A percentile compares a stretch with the other conserved stretches of the same genome.
These are phyloP conservation scores for Claviceps quebecensis DNA, from an alignment of 2,329 filamentous ascomycete genomes.

Conservation along the genomic window DNA sequence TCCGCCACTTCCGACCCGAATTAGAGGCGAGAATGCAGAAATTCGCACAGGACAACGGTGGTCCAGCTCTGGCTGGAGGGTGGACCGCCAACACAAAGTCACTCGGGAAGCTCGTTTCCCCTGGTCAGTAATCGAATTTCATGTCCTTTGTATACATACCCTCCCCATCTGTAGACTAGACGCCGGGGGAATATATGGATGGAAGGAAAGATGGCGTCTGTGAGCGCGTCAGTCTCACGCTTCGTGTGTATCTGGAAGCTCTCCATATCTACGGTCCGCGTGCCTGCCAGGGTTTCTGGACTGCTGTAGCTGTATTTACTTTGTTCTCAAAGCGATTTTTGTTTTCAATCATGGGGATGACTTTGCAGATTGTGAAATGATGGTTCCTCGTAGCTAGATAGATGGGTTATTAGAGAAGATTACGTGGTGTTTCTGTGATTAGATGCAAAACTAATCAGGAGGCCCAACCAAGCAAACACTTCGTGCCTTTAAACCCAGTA, in stretches of 20 bases:
- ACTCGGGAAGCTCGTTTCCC: conserved; percentile 73
- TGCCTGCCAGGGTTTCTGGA: not conserved
- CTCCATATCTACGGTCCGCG: not conserved
- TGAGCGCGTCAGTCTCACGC: not conserved
- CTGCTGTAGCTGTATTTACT: conserved; percentile 5
- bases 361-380: not conserved
- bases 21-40: conserved; percentile 81
- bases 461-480: too few relatives aligned
- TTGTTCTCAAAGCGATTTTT: conserved; percentile 1
- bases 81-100: conserved; percentile 64
- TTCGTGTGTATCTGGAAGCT: not conserved
- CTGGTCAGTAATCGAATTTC: conserved; percentile 57
- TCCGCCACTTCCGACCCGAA: conserved; percentile 95
- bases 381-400: not conserved
- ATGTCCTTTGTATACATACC: conserved; percentile 4
- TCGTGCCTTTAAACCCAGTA: too few relatives aligned
- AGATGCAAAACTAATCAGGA: too few relatives aligned
- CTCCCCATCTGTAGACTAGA: conserved; percentile 4
- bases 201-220: not conserved
- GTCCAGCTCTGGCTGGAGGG: conserved; percentile 68
- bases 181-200: not conserved
- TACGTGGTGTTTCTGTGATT: too few relatives aligned
- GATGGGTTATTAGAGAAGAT: not conserved
- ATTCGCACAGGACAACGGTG: conserved; percentile 59
- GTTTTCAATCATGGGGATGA: not conserved